A percentile compares a stretch with the other conserved stretches of the same genome.
phyloP scores from a whole-genome alignment of 306 rosid species.

The Cucurbita moschata region DNA sequence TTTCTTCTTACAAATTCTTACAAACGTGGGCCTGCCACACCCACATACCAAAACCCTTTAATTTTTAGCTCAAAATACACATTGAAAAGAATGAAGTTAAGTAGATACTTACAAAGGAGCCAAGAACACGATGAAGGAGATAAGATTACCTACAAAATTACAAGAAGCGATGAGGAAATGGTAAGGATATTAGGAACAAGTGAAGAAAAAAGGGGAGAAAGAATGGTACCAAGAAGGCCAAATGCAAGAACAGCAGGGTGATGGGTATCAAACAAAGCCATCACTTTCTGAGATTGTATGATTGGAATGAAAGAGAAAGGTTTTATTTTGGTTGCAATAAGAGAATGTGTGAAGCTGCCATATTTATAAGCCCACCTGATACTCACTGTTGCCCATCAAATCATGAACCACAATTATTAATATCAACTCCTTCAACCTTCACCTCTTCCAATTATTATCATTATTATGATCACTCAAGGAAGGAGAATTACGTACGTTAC shows the following conservation, averaged over 20 bases:
- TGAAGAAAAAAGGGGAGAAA: background rate
- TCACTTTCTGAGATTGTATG: background rate
- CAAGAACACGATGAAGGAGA: slow-evolving; percentile 65
- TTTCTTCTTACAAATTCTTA: slow-evolving; percentile 68
- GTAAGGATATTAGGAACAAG: too few relatives aligned
- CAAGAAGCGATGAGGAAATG: background rate
- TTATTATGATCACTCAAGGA: background rate
- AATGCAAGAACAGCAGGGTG: slow-evolving; percentile 3
- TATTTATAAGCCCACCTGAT: background rate
- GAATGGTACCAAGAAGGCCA: slow-evolving; percentile 3
- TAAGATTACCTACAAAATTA: slow-evolving; percentile 42
- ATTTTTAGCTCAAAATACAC: background rate
- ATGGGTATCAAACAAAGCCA: slow-evolving; percentile 1
- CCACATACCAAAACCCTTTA: background rate
- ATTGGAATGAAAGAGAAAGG: slow-evolving; percentile 6
- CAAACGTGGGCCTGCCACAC: slow-evolving; percentile 52
- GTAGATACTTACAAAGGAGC: slow-evolving; percentile 63
- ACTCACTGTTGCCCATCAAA: background rate
- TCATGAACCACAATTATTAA: background rate
- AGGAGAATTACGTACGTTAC: slow-evolving; percentile 4
- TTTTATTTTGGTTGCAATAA: background rate
- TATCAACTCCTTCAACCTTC: background rate
- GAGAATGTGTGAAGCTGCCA: background rate
- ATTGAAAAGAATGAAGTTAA: too few relatives aligned
- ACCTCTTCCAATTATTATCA: background rate